A percentile compares a stretch with the other conserved stretches of the same genome.
These are phyloP conservation scores for Phytophthora pini DNA, from an alignment of 352 stramenopile species.

Conservation along the genomic window DNA sequence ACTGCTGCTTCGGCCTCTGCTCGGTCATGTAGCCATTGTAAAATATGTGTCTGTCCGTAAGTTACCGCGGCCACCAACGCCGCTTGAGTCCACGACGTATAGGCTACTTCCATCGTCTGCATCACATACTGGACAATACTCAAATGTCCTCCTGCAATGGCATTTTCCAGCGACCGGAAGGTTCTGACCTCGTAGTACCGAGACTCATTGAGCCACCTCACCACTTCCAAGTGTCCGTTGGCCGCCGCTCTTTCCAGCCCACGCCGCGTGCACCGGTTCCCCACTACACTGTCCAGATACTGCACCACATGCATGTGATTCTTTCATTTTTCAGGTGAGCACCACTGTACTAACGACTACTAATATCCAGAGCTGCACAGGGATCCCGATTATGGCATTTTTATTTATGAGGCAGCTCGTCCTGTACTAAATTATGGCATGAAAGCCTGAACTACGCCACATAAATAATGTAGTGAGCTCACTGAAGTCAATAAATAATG, in stretches of 20 bases:
- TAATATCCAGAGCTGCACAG: no score
- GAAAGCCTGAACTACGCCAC: no score
- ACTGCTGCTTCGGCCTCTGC: conserved; percentile 16
- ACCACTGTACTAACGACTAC: no score
- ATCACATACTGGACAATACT: conserved; percentile 51
- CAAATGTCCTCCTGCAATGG: conserved; percentile 47
- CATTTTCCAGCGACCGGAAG: conserved; percentile 47
- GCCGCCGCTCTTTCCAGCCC: conserved; percentile 42
- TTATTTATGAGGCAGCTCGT: no score
- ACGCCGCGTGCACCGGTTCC: conserved; percentile 50
- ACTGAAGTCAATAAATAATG: no score
- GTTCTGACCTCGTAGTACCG: conserved; percentile 47
- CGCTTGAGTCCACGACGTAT: conserved; percentile 46
- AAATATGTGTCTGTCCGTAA: conserved; percentile 34
- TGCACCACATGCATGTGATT: conserved; percentile 49
- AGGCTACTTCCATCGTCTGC: conserved; percentile 39
- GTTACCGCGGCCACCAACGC: conserved; percentile 34
- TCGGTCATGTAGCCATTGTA: conserved; percentile 44
- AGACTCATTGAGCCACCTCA: conserved; percentile 45
- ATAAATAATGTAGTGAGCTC: no score
- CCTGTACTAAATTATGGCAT: no score
- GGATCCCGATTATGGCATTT: conserved; percentile 30
- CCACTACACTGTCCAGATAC: conserved; percentile 39
- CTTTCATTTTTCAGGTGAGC: no score
- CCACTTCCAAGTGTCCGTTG: conserved; percentile 44